A percentile compares a stretch with the other conserved stretches of the same genome.
Evolutionary conservation across 108 stramenopile species (phyloP).

Genomic region (Aurantiochytrium sp.): DNA sequence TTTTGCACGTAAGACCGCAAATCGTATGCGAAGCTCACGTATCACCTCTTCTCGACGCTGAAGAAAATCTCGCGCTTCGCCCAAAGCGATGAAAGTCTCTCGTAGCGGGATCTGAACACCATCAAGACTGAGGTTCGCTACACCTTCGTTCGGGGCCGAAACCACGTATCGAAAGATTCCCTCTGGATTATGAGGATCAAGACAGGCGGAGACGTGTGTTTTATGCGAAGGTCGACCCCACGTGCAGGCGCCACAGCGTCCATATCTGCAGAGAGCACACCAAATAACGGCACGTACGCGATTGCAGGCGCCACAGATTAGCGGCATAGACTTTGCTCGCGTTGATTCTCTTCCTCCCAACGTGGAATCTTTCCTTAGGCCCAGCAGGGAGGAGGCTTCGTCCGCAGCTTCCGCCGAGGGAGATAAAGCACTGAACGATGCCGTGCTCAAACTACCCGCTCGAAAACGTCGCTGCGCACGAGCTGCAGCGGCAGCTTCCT

Average conservation of each 20-base stretch:
- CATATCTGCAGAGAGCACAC: neutral
- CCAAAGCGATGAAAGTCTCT: neutral
- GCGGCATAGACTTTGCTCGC: neutral
- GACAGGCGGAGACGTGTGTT: neutral
- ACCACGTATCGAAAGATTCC: neutral
- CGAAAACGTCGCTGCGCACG: neutral
- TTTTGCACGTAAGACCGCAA: neutral
- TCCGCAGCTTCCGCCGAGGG: no score
- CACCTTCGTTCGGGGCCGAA: no score
- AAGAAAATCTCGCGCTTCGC: neutral
- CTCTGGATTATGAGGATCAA: neutral
- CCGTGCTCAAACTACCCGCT: no score
- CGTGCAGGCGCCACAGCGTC: neutral
- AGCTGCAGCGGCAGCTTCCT: neutral
- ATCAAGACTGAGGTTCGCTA: neutral
- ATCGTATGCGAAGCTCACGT: neutral
- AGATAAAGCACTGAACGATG: no score
- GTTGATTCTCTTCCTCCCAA: neutral
- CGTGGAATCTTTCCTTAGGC: neutral
- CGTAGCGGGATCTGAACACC: neutral
- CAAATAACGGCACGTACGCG: neutral
- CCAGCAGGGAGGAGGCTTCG: no score
- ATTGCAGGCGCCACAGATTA: neutral
- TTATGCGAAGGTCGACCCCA: neutral
- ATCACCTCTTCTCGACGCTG: neutral